Evolutionary conservation across 305 asterid species (phyloP).

Genomic region (Rubia balearica): DNA sequence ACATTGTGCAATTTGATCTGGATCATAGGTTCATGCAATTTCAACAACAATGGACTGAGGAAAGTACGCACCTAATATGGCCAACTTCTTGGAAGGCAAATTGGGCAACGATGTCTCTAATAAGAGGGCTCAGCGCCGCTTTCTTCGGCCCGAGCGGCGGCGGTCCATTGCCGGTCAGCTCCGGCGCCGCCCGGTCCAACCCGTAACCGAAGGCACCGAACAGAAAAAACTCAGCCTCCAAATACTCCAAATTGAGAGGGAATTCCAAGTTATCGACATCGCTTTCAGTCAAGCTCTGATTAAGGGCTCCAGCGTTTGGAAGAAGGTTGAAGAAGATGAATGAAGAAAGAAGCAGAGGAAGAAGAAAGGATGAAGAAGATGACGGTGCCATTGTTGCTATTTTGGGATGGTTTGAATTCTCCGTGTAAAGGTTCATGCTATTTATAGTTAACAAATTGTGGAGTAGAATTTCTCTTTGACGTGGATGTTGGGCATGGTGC

Average conservation of each 20-base stretch:
- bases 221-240: slow-evolving; percentile 80
- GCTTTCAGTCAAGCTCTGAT: slow-evolving; percentile 28
- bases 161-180: slow-evolving; percentile 55
- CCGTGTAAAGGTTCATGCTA: background rate
- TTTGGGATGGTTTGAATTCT: background rate
- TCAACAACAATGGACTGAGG: too few species aligned
- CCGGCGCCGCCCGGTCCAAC: slow-evolving; percentile 44
- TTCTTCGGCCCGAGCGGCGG: slow-evolving; percentile 43
- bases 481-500: too few species aligned
- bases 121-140: slow-evolving; percentile 47
- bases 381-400: slow-evolving; percentile 11
- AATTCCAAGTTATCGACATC: slow-evolving; percentile 56
- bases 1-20: too few species aligned
- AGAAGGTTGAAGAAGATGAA: slow-evolving; percentile 10
- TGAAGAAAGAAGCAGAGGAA: background rate
- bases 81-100: slow-evolving; percentile 77
- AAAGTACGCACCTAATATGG: slow-evolving; percentile 47
- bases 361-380: background rate
- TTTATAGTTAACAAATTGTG: background rate
- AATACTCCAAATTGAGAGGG: slow-evolving; percentile 61
- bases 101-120: slow-evolving; percentile 48
- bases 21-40: too few species aligned
- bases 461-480: too few species aligned
- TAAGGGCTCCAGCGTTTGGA: background rate
- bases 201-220: slow-evolving; percentile 61